Conservation (phyloP, 2,329 filamentous ascomycete genomes). For the Aphanocladium album region DNA sequence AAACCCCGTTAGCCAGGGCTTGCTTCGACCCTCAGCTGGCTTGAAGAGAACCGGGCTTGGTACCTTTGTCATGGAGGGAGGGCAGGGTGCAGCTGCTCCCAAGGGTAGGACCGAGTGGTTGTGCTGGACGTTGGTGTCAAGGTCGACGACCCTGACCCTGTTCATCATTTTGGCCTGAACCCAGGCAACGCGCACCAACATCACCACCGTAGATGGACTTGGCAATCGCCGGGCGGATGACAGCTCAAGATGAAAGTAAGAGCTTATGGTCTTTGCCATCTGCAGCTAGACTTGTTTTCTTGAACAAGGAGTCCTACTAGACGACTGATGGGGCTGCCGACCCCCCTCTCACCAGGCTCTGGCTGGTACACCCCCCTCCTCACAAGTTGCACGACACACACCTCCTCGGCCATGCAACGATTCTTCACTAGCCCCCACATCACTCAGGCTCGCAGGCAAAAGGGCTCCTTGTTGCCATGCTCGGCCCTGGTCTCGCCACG, state of each 20-base stretch:
- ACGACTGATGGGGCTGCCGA: background rate
- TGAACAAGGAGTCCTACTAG: background rate
- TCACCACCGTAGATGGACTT: background rate
- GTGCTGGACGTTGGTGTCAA: background rate
- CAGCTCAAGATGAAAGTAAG: background rate
- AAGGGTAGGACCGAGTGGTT: background rate
- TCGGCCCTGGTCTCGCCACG: background rate
- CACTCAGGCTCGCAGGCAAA: background rate
- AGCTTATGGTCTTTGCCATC: background rate
- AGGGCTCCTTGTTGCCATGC: conserved; percentile 7
- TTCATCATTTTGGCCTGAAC: background rate
- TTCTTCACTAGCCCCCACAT: background rate
- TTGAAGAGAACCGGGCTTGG: background rate
- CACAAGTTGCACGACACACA: background rate
- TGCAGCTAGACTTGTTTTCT: background rate
- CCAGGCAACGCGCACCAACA: background rate
- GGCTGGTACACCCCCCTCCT: background rate
- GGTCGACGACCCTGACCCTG: background rate
- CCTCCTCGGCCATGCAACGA: conserved; percentile 1
- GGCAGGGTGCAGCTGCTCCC: background rate
- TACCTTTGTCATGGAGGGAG: conserved; percentile 7
- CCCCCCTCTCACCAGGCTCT: background rate
- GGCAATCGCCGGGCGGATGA: background rate
- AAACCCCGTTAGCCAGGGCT: conserved; percentile 4
- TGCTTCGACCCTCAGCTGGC: conserved; percentile 5